Percentiles rank a stretch among this genome's conserved stretches.
phyloP scores from a whole-genome alignment of 1,284 basidiomycete genomes.

The Trametes pubescens region DNA sequence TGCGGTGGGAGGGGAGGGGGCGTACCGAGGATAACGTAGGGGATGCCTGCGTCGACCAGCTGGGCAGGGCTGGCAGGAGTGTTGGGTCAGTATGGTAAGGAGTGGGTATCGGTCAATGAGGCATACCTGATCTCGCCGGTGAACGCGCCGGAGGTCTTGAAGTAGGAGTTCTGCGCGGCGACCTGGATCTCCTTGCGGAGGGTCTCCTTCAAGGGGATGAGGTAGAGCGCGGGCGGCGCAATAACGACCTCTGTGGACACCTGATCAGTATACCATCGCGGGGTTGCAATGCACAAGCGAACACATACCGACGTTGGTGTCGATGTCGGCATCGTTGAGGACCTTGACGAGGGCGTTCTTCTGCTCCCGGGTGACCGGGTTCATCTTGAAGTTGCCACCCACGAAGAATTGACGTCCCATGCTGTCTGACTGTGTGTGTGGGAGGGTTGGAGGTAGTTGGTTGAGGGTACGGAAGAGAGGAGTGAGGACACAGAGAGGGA shows the following conservation, averaged over 20 bases:
- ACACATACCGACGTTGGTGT: slow-evolving; percentile 74
- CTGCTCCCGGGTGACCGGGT: slow-evolving; percentile 73
- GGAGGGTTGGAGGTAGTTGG: background rate
- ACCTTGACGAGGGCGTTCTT: slow-evolving; percentile 71
- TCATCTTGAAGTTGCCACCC: slow-evolving; percentile 98
- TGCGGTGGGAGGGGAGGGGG: slow-evolving; percentile 1
- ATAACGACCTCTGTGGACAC: slow-evolving; percentile 83
- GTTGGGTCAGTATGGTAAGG: background rate
- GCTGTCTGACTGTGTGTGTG: slow-evolving; percentile 1
- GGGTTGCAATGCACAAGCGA: background rate
- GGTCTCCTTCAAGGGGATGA: slow-evolving; percentile 70
- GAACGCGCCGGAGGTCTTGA: slow-evolving; percentile 88
- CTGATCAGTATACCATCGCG: background rate
- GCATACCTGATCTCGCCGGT: slow-evolving; percentile 91
- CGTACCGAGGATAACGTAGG: slow-evolving; percentile 92
- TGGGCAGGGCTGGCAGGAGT: slow-evolving; percentile 67
- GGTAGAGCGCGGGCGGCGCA: slow-evolving; percentile 89
- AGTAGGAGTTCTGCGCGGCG: slow-evolving; percentile 93
- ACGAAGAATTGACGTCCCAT: slow-evolving; percentile 89
- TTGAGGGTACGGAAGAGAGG: background rate
- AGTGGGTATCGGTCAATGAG: slow-evolving; percentile 26
- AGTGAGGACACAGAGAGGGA: slow-evolving; percentile 11
- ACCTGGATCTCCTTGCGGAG: slow-evolving; percentile 77
- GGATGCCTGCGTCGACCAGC: slow-evolving; percentile 86
- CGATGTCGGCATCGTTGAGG: slow-evolving; percentile 82